Conservation (phyloP, 306 rosid genomes). For the Pterocarpus macrocarpus region DNA sequence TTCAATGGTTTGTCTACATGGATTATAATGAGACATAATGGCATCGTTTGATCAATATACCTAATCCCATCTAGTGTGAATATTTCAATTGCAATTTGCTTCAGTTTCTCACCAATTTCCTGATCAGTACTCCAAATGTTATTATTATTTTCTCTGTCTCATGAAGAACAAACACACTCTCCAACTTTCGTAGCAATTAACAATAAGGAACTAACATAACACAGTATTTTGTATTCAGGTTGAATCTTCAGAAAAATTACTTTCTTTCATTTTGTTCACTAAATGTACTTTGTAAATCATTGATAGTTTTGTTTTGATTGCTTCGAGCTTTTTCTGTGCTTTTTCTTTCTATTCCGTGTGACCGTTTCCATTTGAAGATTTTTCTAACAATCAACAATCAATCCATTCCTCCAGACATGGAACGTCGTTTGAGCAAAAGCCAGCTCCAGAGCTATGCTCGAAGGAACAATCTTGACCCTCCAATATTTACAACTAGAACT, state of each 20-base stretch:
- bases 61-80: not conserved
- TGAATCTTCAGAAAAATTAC: not conserved
- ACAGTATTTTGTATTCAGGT: not conserved
- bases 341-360: not conserved
- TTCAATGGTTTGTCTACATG: no score
- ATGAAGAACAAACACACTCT: not conserved
- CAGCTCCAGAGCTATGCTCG: constrained; percentile 47
- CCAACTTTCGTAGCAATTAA: not conserved
- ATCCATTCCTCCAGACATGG: constrained; percentile 37
- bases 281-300: not conserved
- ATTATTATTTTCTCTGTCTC: not conserved
- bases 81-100: not conserved
- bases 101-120: not conserved
- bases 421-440: constrained; percentile 24
- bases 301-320: not conserved
- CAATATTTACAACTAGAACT: constrained; percentile 24
- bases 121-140: not conserved
- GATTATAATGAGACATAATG: no score
- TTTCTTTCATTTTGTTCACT: constrained; percentile 2
- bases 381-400: constrained; percentile 2
- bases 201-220: not conserved
- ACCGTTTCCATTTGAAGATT: not conserved
- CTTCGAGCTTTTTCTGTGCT: not conserved
- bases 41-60: no score
- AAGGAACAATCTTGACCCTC: constrained; percentile 42